Evolutionary conservation across 1,139 yeast species (phyloP), one percentile per base, ranked within the genome.

Genomic region (Zygosaccharomyces sapae): DNA sequence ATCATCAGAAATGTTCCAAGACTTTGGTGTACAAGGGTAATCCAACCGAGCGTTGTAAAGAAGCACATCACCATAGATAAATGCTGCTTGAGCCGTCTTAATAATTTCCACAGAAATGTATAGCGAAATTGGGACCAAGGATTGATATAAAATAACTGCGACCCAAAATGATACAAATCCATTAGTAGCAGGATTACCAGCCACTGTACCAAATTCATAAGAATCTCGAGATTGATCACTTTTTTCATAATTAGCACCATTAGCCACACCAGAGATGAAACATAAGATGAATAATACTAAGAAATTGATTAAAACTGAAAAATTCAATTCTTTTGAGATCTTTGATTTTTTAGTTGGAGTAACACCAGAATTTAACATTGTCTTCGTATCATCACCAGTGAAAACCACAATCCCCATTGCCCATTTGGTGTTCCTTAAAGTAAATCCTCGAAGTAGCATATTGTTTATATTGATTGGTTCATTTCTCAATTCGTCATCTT

Each of bases 1-100:
- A 67, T 92, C 98, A 70, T 92, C 98, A 9, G 97, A 88, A 47
- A 92, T 90, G 63, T 86, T 88, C 98, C 98, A 92, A 0, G 96
- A 78, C 64, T 92, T 90, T 6, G 98, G 97, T 4, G 92, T 81
- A 68, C 98, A 92, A 0, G 97, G 97, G 64, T 86, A 90, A 66
- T 92, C 96, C 54, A 92, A 72, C 52, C 75, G 81, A 44, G 79
- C 86, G 62, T 90, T 84, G 67, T 89, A 92, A 89, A 92, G 85
- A 60, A 83, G 76, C 39, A 80, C 77, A 69, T 92, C 98, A 3
- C 94, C 83, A 66, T 82, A 89, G 57, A 92, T 92, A 72, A 90
- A 92, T 56, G 79, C 89, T 0, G 98, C 97, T 63, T 92, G 98
- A 3, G 85, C 79, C 1, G 97, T 89, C 63, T 92, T 92, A 66